These are phyloP conservation scores for Stentor coeruleus DNA, from an alignment of 73 alveolate species.

Conservation along the genomic window DNA sequence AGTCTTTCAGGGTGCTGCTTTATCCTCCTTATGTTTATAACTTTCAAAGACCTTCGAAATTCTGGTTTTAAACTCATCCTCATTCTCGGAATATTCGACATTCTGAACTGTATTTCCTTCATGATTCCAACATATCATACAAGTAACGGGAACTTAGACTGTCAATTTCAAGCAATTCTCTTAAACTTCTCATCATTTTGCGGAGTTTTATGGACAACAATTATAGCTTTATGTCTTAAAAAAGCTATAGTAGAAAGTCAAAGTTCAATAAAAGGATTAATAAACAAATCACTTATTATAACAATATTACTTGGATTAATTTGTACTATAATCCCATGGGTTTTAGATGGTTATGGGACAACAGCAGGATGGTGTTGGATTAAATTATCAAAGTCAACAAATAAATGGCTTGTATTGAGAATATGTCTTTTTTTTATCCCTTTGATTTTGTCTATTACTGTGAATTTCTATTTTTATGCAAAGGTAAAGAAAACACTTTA, in stretches of 20 bases:
- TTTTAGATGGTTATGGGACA: not conserved
- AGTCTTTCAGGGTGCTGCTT: not conserved
- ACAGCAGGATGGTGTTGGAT: not conserved
- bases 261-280: not conserved
- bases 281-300: not conserved
- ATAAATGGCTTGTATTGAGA: not conserved
- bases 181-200: not conserved
- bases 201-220: not conserved
- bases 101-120: not conserved
- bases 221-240: not conserved
- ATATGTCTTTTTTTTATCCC: no score
- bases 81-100: not conserved
- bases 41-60: not conserved
- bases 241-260: not conserved
- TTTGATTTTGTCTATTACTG: no score
- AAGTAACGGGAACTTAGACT: not conserved
- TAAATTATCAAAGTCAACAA: not conserved
- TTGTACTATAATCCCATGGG: not conserved
- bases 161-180: not conserved
- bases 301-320: not conserved
- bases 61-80: not conserved
- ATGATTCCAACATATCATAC: not conserved
- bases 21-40: not conserved
- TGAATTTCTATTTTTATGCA: no score
- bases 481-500: no score